Evolutionary conservation across 768 basidiomycete species (phyloP).

Genomic region (Pleurotus tuoliensis): DNA sequence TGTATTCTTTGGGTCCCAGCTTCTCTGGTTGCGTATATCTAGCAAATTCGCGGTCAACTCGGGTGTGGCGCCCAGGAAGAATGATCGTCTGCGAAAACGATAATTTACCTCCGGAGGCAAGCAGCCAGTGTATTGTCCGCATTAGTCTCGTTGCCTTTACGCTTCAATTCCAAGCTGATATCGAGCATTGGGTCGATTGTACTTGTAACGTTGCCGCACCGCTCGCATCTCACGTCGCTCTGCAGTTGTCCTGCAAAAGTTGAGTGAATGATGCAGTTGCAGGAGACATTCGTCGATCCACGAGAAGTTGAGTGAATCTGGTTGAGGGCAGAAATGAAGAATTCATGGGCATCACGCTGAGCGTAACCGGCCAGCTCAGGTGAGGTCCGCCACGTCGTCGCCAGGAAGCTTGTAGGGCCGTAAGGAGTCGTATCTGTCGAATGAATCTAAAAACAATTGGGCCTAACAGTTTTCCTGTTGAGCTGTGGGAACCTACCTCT

Average conservation of each 20-base stretch:
- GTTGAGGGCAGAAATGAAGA: slow-evolving; percentile 79
- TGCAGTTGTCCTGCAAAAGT: slow-evolving; percentile 86
- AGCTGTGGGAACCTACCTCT: slow-evolving; percentile 43
- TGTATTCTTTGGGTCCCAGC: slow-evolving; percentile 77
- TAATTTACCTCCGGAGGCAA: slow-evolving; percentile 66
- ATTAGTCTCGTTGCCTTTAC: slow-evolving; percentile 38
- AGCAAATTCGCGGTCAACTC: slow-evolving; percentile 1
- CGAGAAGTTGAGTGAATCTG: slow-evolving; percentile 80
- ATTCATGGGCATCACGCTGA: slow-evolving; percentile 93
- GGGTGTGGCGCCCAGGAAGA: not conserved
- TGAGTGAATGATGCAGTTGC: slow-evolving; percentile 88
- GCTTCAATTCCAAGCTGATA: slow-evolving; percentile 79
- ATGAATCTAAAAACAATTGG: slow-evolving; percentile 38
- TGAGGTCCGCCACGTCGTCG: slow-evolving; percentile 79
- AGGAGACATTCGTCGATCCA: slow-evolving; percentile 71
- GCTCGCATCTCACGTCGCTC: slow-evolving; percentile 85
- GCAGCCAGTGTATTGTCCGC: slow-evolving; percentile 65
- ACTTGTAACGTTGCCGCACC: slow-evolving; percentile 73
- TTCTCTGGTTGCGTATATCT: slow-evolving; percentile 88
- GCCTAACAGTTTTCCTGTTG: slow-evolving; percentile 7
- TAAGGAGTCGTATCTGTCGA: slow-evolving; percentile 58
- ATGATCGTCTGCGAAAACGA: slow-evolving; percentile 8
- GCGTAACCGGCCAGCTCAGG: slow-evolving; percentile 86
- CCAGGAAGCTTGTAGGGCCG: slow-evolving; percentile 80
- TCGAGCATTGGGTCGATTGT: slow-evolving; percentile 90